These are phyloP conservation scores for Coemansia sp. DNA, from an alignment of 192 early-diverging fungal genomes.

Conservation along the genomic window DNA sequence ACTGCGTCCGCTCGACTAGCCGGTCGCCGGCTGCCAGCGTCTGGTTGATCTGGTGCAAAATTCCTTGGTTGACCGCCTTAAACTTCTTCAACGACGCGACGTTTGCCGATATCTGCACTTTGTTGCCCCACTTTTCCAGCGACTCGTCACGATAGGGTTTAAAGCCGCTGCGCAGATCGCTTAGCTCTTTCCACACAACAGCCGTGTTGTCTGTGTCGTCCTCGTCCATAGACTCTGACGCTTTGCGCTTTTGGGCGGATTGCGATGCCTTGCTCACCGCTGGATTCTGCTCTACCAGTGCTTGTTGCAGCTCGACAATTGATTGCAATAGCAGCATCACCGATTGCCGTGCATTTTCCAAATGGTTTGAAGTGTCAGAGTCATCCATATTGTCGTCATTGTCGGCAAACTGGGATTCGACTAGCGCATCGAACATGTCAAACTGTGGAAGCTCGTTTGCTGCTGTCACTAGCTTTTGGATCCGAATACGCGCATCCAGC, in stretches of 20 bases:
- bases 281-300: constrained; percentile 31
- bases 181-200: constrained; percentile 23
- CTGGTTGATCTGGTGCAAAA: constrained; percentile 71
- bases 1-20: constrained; percentile 82
- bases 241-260: constrained; percentile 24
- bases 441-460: constrained; percentile 79
- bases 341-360: constrained; percentile 22
- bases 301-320: constrained; percentile 26
- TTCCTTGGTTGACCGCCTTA: constrained; percentile 90
- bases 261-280: constrained; percentile 15
- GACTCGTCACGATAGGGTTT: constrained; percentile 79
- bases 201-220: constrained; percentile 12
- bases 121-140: constrained; percentile 93
- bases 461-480: constrained; percentile 73
- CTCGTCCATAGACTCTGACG: background rate
- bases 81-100: constrained; percentile 84
- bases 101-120: constrained; percentile 72
- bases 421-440: constrained; percentile 18
- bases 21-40: constrained; percentile 71
- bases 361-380: constrained; percentile 1
- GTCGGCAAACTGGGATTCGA: constrained; percentile 2
- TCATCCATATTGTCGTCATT: background rate
- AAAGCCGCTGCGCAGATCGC: constrained; percentile 52
- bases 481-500: constrained; percentile 83
- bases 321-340: constrained; percentile 28